Conservation (phyloP, 345 rosid species). For the Stellera chamaejasme region DNA sequence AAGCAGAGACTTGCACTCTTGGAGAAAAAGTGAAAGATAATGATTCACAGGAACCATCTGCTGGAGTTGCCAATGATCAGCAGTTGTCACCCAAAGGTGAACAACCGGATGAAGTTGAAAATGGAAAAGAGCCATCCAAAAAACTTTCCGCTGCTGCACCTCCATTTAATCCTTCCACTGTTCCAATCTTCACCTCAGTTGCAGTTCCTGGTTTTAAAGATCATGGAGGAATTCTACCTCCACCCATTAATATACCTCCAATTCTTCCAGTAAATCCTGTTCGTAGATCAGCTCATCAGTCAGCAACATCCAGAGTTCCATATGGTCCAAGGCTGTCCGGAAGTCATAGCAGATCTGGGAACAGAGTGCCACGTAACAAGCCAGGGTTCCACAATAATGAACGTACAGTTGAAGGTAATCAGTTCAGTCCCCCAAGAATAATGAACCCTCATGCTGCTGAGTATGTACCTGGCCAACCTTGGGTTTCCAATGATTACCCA, state of each 20-base stretch:
- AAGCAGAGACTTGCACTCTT: constrained; percentile 27
- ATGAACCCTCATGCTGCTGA: constrained; percentile 99
- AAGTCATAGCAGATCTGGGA: constrained; percentile 73
- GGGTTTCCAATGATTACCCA: constrained; percentile 77
- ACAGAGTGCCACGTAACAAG: constrained; percentile 56
- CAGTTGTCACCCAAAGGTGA: constrained; percentile 38
- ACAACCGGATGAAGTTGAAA: constrained; percentile 56
- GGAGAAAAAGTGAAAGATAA: constrained; percentile 25
- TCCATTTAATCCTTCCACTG: constrained; percentile 75
- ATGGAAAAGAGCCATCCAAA: constrained; percentile 65
- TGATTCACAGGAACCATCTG: constrained; percentile 24
- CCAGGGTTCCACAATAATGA: constrained; percentile 49
- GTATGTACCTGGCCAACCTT: constrained; percentile 82
- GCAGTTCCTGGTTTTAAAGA: constrained; percentile 70
- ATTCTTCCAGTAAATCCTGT: constrained; percentile 65
- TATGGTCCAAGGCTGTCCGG: constrained; percentile 97
- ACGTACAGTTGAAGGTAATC: constrained; percentile 46
- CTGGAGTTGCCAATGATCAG: constrained; percentile 25
- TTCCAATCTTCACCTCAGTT: constrained; percentile 75
- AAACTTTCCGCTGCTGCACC: constrained; percentile 97
- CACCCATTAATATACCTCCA: constrained; percentile 78
- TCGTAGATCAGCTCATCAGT: constrained; percentile 85
- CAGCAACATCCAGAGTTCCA: constrained; percentile 93
- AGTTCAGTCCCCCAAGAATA: constrained; percentile 54
- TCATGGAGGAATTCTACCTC: constrained; percentile 86